Conservation (phyloP, 2,329 filamentous ascomycete genomes). For the Pseudocercospora musae region DNA sequence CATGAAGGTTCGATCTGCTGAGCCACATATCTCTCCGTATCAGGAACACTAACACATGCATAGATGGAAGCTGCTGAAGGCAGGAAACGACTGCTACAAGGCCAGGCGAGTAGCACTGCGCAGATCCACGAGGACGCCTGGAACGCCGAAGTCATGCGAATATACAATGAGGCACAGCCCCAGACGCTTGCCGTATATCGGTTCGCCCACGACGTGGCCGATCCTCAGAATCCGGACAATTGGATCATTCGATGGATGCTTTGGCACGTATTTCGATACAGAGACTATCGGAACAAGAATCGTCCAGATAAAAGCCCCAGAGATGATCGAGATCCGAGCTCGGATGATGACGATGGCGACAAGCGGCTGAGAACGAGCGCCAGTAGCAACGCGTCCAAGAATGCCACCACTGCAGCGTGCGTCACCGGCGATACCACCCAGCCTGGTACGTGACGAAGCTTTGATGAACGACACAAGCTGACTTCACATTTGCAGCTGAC, state of each 20-base stretch:
- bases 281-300: slow-evolving; percentile 39
- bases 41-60: background rate
- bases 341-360: slow-evolving; percentile 7
- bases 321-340: background rate
- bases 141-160: slow-evolving; percentile 40
- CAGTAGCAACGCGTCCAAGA: slow-evolving; percentile 8
- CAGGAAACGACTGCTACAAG: slow-evolving; percentile 38
- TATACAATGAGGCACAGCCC: slow-evolving; percentile 38
- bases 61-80: slow-evolving; percentile 41
- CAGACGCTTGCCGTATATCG: slow-evolving; percentile 41
- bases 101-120: slow-evolving; percentile 37
- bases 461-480: background rate
- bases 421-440: slow-evolving; percentile 2
- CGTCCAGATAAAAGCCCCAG: slow-evolving; percentile 15
- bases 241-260: slow-evolving; percentile 51
- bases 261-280: slow-evolving; percentile 49
- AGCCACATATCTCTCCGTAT: no score
- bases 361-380: background rate
- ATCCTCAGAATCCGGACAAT: slow-evolving; percentile 41
- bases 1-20: slow-evolving; percentile 38
- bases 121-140: slow-evolving; percentile 46
- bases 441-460: background rate
- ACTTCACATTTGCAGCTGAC: background rate
- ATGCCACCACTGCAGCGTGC: background rate
- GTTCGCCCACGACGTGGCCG: slow-evolving; percentile 37